Base-by-base conservation (phyloP, 148 eudicot genomes). In the Rhododendron griersonianum region DNA sequence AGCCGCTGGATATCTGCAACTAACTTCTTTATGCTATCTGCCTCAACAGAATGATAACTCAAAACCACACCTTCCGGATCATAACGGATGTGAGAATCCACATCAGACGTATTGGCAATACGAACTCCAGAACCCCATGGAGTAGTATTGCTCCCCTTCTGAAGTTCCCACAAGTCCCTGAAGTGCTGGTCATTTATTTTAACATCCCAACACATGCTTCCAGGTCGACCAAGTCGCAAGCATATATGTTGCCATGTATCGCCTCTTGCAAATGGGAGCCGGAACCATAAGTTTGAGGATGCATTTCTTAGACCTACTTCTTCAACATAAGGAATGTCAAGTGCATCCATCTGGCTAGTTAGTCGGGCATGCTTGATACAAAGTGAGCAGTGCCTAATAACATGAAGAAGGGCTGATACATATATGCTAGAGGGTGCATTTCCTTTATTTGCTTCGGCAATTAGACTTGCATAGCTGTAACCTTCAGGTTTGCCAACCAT, bases 131-230 rank as follows among this genome's bases (percentile, higher is more conserved):
- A 92, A 86, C 95, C 99, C 98, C 99, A 95, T 82, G 98, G 89
- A 80, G 98, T 93, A 85, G 23, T 85, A 90, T 84, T 91, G 87
- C 90, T 88, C 78, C 98, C 99, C 86, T 95, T 95, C 86, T 94
- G 96, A 90, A 98, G 99, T 83, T 95, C 97, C 98, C 98, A 98
- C 92, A 98, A 90, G 88, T 98, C 98, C 87, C 91, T 90, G 85
- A 93, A 98, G 87, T 98, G 98, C 78, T 93, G 95, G 91, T 98
- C 99, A 85, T 87, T 91, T 47, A 98, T 94, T 88, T 98, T 94
- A 45, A 98, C 99, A 93, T 98, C 99, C 99, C 99, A 98, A 81
- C 91, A 94, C 95, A 98, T 90, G 89, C 94, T 98, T 90, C 98
- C 99, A 55, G 98, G 94, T 84, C 89, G 91, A 44, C 99, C 98